Conservation (phyloP, 2,329 filamentous ascomycete species). For the Ophiostoma perfectum region DNA sequence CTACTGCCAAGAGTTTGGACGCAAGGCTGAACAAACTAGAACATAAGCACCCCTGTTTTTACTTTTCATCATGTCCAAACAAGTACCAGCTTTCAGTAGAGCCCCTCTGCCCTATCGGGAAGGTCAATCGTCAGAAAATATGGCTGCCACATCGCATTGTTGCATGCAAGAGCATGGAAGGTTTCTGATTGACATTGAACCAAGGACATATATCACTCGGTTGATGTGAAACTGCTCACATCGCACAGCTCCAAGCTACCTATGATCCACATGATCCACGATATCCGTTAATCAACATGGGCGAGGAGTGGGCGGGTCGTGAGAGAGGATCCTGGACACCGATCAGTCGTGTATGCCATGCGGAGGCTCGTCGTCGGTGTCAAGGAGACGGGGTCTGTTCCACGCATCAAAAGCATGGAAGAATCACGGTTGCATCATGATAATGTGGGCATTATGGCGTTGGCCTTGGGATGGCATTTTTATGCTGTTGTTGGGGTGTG, state of each 20-base stretch:
- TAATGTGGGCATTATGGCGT: neutral
- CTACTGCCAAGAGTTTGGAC: neutral
- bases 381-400: neutral
- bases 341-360: neutral
- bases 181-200: neutral
- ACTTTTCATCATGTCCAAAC: neutral
- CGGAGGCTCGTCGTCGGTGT: neutral
- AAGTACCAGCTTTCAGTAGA: neutral
- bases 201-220: neutral
- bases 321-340: neutral
- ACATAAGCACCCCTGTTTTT: neutral
- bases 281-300: neutral
- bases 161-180: neutral
- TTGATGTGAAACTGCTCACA: neutral
- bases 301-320: neutral
- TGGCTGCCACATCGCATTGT: neutral
- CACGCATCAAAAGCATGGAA: neutral
- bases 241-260: neutral
- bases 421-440: neutral
- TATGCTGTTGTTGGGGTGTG: neutral
- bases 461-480: neutral
- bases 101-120: neutral
- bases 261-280: neutral
- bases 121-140: neutral
- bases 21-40: neutral